Evolutionary conservation across 2,329 filamentous ascomycete species (phyloP), one percentile per base, ranked within the genome.

Genomic region (Akanthomyces dipterigenus): DNA sequence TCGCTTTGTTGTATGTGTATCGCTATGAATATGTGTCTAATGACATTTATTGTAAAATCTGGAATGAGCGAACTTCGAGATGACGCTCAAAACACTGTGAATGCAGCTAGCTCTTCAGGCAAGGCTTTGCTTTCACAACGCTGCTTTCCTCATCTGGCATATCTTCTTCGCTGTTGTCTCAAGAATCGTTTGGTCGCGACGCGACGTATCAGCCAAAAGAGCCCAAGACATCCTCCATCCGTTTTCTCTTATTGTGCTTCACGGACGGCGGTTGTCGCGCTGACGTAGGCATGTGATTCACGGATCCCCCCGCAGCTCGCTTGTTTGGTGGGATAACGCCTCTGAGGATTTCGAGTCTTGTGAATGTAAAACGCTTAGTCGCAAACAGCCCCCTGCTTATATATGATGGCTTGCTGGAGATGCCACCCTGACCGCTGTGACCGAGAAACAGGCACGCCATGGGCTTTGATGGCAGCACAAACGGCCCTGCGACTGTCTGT

Each of bases 401-500:
- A 56, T 76, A 76, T 5, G 73, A 71, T 4, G 74, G 74, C 22
- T 67, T 70, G 9, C 66, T 67, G 4, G 67, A 62, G n/a, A 76
- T 74, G 14, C 73, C 71, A 16, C 71, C 69, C 12, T 70, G 69
- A 22, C 70, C 67, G 53, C 66, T 73, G 60, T 77, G 75, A 5
- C 76, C 76, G 9, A 78, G 61, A 42, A 72, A 74, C 34, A 78
- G 62, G 45, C 69, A 72, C 0, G 71, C 75, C 60, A 77, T 66
- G 4, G 75, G 75, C 53, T 71, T 72, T 5, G 73, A 74, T 12
- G 76, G 76, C 9, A 78, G 66, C 24, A 77, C 69, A 55, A 77
- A 72, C 3, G 73, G 69, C 0, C 72, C 75, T 1, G 67, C 70
- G 5, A 73, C 69, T 5, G 73, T 69, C 53, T 75, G 74, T 3